phyloP scores from a whole-genome alignment of 2,329 filamentous ascomycete genomes.

The Coniella vitis region DNA sequence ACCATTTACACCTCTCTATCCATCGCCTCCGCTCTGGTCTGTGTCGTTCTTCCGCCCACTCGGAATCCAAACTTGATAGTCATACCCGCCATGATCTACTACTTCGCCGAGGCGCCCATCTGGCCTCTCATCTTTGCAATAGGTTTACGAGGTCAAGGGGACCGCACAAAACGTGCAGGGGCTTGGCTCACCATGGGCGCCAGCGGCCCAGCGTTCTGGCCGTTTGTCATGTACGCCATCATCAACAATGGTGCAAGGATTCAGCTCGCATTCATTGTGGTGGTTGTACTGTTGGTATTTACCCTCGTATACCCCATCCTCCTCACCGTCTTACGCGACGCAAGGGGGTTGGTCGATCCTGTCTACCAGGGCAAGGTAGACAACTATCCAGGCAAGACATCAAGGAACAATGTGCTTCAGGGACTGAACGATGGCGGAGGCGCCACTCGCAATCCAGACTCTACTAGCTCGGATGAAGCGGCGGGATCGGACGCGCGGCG shows the following conservation, averaged over 20 bases:
- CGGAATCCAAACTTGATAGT: conserved; percentile 41
- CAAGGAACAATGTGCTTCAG: conserved; percentile 3
- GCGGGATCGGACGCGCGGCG: not conserved
- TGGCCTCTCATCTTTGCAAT: conserved; percentile 79
- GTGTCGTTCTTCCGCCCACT: conserved; percentile 36
- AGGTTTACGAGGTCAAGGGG: conserved; percentile 71
- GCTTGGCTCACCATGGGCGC: conserved; percentile 73
- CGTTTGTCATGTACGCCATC: conserved; percentile 66
- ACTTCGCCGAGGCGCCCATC: conserved; percentile 76
- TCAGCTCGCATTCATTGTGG: conserved; percentile 57
- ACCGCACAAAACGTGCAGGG: conserved; percentile 71
- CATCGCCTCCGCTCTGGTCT: conserved; percentile 47
- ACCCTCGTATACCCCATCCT: conserved; percentile 44
- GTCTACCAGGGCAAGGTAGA: not conserved
- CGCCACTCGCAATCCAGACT: not conserved
- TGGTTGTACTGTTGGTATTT: conserved; percentile 44
- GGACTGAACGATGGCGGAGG: not conserved
- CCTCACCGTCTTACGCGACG: conserved; percentile 39
- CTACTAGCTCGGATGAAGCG: conserved; percentile 3
- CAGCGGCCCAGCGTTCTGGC: conserved; percentile 66
- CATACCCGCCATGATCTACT: conserved; percentile 61
- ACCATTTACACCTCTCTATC: conserved; percentile 54
- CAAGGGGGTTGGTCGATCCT: conserved; percentile 32
- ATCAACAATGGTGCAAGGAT: conserved; percentile 35
- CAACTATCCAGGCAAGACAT: not conserved